Evolutionary conservation across 2,329 filamentous ascomycete species (phyloP).

Genomic region (Aspergillus aculeatinus): DNA sequence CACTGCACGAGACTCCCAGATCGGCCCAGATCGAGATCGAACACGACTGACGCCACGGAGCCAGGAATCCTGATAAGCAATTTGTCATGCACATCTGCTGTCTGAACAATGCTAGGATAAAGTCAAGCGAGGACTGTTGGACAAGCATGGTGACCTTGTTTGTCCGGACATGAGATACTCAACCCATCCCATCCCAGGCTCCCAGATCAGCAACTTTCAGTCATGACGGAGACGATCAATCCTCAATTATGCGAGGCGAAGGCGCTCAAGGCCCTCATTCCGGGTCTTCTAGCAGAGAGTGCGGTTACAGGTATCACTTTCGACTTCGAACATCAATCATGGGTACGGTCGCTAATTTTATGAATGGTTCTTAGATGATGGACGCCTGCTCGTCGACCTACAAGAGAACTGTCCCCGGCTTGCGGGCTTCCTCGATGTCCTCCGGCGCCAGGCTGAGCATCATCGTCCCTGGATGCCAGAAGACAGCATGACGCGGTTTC

Average conservation of each 20-base stretch:
- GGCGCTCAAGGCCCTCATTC: background rate
- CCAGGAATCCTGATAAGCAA: background rate
- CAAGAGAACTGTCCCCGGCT: background rate
- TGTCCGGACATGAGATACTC: background rate
- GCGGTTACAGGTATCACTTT: background rate
- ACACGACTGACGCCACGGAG: background rate
- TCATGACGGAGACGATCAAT: background rate
- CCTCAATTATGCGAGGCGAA: background rate
- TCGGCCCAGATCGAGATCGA: background rate
- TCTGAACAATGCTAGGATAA: background rate
- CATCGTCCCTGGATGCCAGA: background rate
- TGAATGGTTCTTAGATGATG: background rate
- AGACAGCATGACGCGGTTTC: background rate
- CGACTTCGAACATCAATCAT: background rate
- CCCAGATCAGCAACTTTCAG: too few relatives aligned
- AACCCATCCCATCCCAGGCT: background rate
- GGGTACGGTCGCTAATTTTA: too few relatives aligned
- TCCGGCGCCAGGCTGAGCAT: background rate
- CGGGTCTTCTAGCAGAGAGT: background rate
- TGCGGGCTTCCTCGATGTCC: background rate
- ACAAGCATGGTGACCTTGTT: background rate
- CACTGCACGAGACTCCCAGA: background rate
- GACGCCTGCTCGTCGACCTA: background rate
- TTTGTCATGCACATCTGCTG: background rate
- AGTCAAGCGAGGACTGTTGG: background rate